Evolutionary conservation across 2,329 filamentous ascomycete genomes (phyloP), one percentile per base, ranked within the genome.

Genomic region (Penicillium olsonii): DNA sequence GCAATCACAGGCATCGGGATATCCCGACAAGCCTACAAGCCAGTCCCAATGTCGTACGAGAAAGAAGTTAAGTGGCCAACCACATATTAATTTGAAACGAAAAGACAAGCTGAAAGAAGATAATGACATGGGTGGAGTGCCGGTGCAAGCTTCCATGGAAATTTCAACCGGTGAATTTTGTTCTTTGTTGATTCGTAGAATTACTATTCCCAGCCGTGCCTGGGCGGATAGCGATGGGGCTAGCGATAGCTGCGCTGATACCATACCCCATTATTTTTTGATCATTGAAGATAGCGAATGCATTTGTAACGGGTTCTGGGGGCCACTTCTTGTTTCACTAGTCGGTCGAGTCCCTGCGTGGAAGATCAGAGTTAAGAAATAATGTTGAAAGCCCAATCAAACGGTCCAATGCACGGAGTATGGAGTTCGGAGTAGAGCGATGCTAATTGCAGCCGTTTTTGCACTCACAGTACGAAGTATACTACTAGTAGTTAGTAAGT

Each of bases 281-380:
- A 31, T 31, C 12, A 29, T 18, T 35, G n/a, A 15, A 17, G 33
- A 35, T 35, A 35, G 33, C 33, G 33, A 35, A 10, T 35, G 8
- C 9, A 35, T 35, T 17, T 35, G 33, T n/a, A 35, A 35, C 17
- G 19, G 14, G 27, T 41, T 41, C 27, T 18, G 19, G 8, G 22
- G 22, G 22, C 35, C 14, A 5, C 51, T 43, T 33, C 20, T 34
- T 7, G 24, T 31, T 37, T 45, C 4, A 49, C 41, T 49, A 53
- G 43, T 44, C 19, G 55, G 43, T 44, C 19, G 34, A 54, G 42
- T 53, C 54, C 56, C 56, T 60, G 56, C 53, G 51, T 43, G 22
- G 43, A 39, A 47, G 48, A 58, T 54, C 58, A 47, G 27, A 40
- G 48, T 50, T 43, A 26, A 29, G 42, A 27, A 41, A 24, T 24